A percentile compares a stretch with the other conserved stretches of the same genome.
Conservation (phyloP, 2,329 filamentous ascomycete species). For the Phyllosticta citribraziliensis region DNA sequence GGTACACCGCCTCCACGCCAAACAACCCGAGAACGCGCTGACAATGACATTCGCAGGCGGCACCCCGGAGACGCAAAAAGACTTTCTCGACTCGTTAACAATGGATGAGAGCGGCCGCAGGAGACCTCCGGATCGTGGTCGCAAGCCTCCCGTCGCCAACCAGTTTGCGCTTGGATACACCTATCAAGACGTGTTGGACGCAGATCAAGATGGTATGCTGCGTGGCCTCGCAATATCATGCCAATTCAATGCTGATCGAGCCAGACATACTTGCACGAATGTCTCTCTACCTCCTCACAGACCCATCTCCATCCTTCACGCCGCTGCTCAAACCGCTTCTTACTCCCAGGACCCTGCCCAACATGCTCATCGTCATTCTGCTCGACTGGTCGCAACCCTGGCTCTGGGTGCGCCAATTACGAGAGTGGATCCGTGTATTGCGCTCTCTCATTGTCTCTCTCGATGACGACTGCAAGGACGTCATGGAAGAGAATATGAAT, state of each 20-base stretch:
- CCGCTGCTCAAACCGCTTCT: conserved; percentile 76
- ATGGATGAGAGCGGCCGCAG: conserved; percentile 28
- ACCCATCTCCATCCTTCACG: conserved; percentile 71
- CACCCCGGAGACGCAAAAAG: conserved; percentile 70
- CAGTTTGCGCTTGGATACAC: conserved; percentile 89
- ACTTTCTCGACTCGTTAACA: conserved; percentile 56
- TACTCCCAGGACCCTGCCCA: conserved; percentile 71
- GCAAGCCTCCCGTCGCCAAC: conserved; percentile 71
- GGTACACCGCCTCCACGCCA: conserved; percentile 42
- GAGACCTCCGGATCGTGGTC: conserved; percentile 44
- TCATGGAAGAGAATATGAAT: conserved; percentile 78
- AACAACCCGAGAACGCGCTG: conserved; percentile 4
- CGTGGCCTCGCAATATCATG: neutral
- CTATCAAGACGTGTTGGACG: conserved; percentile 87
- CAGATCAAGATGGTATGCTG: conserved; percentile 72
- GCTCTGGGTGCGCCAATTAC: conserved; percentile 79
- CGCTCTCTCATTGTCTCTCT: conserved; percentile 66
- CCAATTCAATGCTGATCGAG: conserved; percentile 12
- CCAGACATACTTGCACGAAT: conserved; percentile 81
- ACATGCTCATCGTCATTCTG: conserved; percentile 80
- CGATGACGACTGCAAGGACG: conserved; percentile 64
- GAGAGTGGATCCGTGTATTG: conserved; percentile 81
- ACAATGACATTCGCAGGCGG: conserved; percentile 47
- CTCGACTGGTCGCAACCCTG: conserved; percentile 93
- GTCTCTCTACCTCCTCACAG: conserved; percentile 80